Percentiles rank a stretch among this genome's conserved stretches.
These are phyloP conservation scores for Tuber brumale DNA, from an alignment of 495 filamentous ascomycete species.

Conservation along the genomic window DNA sequence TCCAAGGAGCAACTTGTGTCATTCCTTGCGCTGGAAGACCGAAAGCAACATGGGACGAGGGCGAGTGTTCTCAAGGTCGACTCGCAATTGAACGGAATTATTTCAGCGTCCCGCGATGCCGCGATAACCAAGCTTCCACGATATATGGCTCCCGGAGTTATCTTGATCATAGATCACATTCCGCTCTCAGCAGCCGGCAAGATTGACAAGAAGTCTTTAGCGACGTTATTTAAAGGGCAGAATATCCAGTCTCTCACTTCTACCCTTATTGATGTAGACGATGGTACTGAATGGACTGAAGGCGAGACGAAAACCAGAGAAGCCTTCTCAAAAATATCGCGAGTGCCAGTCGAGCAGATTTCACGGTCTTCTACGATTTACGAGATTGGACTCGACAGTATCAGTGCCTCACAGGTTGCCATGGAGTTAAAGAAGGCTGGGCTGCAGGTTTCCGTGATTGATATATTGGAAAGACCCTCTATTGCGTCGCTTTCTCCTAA, in stretches of 20 bases:
- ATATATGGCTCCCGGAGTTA: conserved; percentile 43
- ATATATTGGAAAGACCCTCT: conserved; percentile 54
- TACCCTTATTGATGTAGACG: neutral
- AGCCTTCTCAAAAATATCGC: conserved; percentile 54
- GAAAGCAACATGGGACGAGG: conserved; percentile 29
- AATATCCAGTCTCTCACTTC: conserved; percentile 30
- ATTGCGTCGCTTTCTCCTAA: neutral
- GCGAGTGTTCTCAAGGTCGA: conserved; percentile 37
- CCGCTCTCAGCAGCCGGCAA: conserved; percentile 44
- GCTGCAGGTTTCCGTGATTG: conserved; percentile 53
- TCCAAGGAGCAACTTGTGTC: conserved; percentile 63
- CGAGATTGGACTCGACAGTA: conserved; percentile 78
- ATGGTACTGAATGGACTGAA: conserved; percentile 47
- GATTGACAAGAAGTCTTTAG: conserved; percentile 43
- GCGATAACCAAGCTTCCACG: conserved; percentile 35
- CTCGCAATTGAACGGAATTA: conserved; percentile 17
- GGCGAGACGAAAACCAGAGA: conserved; percentile 51
- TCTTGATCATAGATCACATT: conserved; percentile 41
- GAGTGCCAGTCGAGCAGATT: conserved; percentile 51
- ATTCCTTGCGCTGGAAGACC: conserved; percentile 50
- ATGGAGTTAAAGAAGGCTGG: conserved; percentile 55
- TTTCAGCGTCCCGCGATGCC: conserved; percentile 10
- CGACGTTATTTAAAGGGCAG: conserved; percentile 36
- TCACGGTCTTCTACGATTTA: conserved; percentile 61
- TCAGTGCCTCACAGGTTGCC: conserved; percentile 74